Percentiles rank a stretch among this genome's conserved stretches.
Evolutionary conservation across 2,329 filamentous ascomycete species (phyloP).

Genomic region (Pseudogymnoascus sp.): DNA sequence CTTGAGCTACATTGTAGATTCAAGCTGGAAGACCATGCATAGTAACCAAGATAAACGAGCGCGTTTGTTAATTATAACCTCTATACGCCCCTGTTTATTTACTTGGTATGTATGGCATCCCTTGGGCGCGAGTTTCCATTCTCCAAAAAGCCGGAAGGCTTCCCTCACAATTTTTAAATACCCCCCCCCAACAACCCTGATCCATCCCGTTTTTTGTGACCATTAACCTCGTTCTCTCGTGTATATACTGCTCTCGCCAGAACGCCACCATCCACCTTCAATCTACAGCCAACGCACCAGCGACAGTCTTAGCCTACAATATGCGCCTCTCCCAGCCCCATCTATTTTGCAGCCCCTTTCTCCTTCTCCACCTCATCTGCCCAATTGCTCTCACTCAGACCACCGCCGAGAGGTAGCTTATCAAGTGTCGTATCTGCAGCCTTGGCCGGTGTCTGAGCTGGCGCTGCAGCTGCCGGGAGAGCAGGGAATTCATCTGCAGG

Average conservation of each 20-base stretch:
- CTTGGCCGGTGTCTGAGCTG: not conserved
- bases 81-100: not conserved
- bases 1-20: not conserved
- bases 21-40: not conserved
- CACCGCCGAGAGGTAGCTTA: slow-evolving; percentile 10
- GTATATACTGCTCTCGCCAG: not conserved
- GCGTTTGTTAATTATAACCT: not conserved
- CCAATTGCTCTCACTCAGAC: slow-evolving; percentile 11
- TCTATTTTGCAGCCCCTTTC: not conserved
- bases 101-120: not conserved
- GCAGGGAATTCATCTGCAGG: slow-evolving; percentile 11
- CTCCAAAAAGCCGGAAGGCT: not conserved
- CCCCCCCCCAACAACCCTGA: not conserved
- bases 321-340: slow-evolving; percentile 7
- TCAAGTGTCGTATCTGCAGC: not conserved
- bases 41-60: not conserved
- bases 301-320: slow-evolving; percentile 2
- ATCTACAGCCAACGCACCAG: slow-evolving; percentile 24
- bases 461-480: slow-evolving; percentile 1
- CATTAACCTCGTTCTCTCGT: not conserved
- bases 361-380: slow-evolving; percentile 15
- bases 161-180: not conserved
- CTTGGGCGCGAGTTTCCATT: not conserved
- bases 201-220: not conserved
- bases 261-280: not conserved